phyloP scores from a whole-genome alignment of 768 basidiomycete species.

The Tremella fuciformis region DNA sequence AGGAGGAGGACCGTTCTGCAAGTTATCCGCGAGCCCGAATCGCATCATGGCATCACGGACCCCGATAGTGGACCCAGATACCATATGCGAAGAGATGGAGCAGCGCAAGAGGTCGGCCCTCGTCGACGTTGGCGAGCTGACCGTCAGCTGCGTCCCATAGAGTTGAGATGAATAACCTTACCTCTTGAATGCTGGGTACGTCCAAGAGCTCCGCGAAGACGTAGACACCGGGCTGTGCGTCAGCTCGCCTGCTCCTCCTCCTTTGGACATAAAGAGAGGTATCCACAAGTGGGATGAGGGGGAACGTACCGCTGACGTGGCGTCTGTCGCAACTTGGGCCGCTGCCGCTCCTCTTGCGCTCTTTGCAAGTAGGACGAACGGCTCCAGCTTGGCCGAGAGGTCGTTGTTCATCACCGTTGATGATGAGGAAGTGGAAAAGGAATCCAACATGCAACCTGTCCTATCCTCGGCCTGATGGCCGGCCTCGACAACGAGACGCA shows the following conservation, averaged over 20 bases:
- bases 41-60: not conserved
- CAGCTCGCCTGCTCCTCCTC: not conserved
- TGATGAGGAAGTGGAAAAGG: too few relatives aligned
- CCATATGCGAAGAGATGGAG: constrained; percentile 87
- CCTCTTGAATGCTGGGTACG: constrained; percentile 78
- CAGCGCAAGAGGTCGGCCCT: constrained; percentile 63
- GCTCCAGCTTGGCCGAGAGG: constrained; percentile 57
- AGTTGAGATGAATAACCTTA: constrained; percentile 49
- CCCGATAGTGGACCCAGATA: constrained; percentile 71
- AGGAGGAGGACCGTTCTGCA: constrained; percentile 63
- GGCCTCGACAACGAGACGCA: too few relatives aligned
- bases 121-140: constrained; percentile 67
- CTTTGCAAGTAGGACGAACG: constrained; percentile 86
- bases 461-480: too few relatives aligned
- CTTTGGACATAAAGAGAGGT: not conserved
- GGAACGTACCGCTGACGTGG: constrained; percentile 63
- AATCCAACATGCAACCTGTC: too few relatives aligned
- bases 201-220: constrained; percentile 87
- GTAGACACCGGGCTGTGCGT: constrained; percentile 68
- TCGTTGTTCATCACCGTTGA: constrained; percentile 26
- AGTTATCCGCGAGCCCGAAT: not conserved
- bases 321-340: constrained; percentile 75
- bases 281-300: not conserved
- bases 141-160: constrained; percentile 1
- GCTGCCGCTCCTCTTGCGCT: constrained; percentile 88